Evolutionary conservation across 257 asterid genomes (phyloP), one percentile per base, ranked within the genome.

Genomic region (Verbena officinalis): DNA sequence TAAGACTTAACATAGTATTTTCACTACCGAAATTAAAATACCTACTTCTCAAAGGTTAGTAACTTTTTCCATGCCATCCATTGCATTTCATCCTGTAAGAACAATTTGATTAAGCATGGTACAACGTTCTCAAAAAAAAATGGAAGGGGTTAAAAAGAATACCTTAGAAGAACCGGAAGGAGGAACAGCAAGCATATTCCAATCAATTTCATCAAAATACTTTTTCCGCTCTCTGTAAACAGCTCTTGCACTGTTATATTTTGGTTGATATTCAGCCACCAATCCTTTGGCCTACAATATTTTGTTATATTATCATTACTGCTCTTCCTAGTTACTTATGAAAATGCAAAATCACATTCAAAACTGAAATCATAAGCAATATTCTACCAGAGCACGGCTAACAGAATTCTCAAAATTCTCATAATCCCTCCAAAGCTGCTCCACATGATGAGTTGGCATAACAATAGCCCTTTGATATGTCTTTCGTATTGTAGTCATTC

Each of bases 391-490:
- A 48, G 97, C 81, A 59, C 97, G 99, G 84, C 95, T 86, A 67
- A 90, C 93, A 24, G 99, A 75, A 75, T 90, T 94, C 74, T 94
- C 99, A 80, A 94, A 94, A 83, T 72, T 90, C 80, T 90, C 99
- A 50, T 94, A 94, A 70, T 94, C 99, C 78, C 95, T 88, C 99
- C 97, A 94, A 62, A 94, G 92, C 68, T 94, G 99, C 86, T 90
- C 97, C 57, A 88, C 84, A 42, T 82, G 94, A 75, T 86, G 94
- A 42, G 91, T 86, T 23, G 99, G 99, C 75, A 93, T 86, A 51
- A 94, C 80, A 70, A 94, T 84, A 49, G 96, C 97, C 79, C 87
- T 86, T 73, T 94, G 99, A 71, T 90, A 94, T 34, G 82, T 83
- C 82, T 86, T 94, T 46, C 97, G 86, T 73, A 94, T 76, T 64